Evolutionary conservation across 768 basidiomycete genomes (phyloP).

Genomic region (Serendipita vermifera): DNA sequence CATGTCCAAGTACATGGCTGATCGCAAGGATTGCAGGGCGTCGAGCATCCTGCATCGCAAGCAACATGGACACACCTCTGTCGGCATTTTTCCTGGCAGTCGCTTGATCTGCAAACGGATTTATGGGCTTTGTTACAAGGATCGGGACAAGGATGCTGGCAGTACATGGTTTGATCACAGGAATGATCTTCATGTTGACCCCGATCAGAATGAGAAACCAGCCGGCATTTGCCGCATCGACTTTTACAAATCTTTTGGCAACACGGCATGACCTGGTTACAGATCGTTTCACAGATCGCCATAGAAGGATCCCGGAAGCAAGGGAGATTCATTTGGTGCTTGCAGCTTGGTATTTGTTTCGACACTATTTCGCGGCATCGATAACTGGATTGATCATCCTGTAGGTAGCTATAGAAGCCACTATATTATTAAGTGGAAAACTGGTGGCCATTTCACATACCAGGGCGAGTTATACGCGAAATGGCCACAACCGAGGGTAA

Average conservation of each 20-base stretch:
- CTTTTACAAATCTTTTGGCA: constrained; percentile 41
- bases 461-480: constrained; percentile 32
- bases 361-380: constrained; percentile 31
- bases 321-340: constrained; percentile 35
- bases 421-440: too few species aligned
- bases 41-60: constrained; percentile 38
- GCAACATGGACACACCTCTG: constrained; percentile 42
- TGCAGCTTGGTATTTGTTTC: constrained; percentile 39
- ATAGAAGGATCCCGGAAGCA: constrained; percentile 35
- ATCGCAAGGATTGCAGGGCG: constrained; percentile 48
- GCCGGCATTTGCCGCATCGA: constrained; percentile 39
- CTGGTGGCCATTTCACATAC: too few species aligned
- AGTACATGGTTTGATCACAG: constrained; percentile 41
- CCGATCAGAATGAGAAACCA: constrained; percentile 15
- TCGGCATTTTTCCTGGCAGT: constrained; percentile 36
- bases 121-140: constrained; percentile 31
- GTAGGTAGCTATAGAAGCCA: constrained; percentile 34
- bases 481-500: constrained; percentile 50
- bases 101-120: constrained; percentile 33
- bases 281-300: constrained; percentile 30
- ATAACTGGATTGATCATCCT: constrained; percentile 34
- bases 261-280: constrained; percentile 36
- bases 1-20: constrained; percentile 51
- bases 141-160: constrained; percentile 40
- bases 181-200: constrained; percentile 32